These are phyloP conservation scores for Mycothermus thermophilus DNA, from an alignment of 495 filamentous ascomycete genomes.

Conservation along the genomic window DNA sequence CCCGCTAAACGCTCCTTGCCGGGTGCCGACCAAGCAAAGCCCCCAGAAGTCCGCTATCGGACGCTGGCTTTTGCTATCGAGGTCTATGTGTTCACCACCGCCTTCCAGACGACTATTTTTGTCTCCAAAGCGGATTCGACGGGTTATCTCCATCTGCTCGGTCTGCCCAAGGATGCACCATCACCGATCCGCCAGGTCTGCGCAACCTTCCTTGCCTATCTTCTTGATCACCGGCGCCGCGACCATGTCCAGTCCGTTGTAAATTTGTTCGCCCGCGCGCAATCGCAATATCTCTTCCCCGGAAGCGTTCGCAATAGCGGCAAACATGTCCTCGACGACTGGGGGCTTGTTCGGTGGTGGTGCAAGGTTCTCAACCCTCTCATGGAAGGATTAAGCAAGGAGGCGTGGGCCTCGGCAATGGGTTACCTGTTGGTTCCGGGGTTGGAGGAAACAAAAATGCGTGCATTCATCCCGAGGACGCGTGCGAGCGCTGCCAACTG, in stretches of 20 bases:
- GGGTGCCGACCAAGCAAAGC: constrained; percentile 17
- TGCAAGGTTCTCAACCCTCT: constrained; percentile 73
- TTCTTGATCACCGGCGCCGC: constrained; percentile 52
- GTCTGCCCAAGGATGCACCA: constrained; percentile 42
- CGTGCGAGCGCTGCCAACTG: constrained; percentile 33
- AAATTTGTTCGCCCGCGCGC: constrained; percentile 83
- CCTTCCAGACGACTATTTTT: constrained; percentile 72
- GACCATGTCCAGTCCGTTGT: constrained; percentile 62
- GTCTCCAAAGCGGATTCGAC: constrained; percentile 96
- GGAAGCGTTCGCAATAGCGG: constrained; percentile 69
- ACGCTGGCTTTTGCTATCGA: constrained; percentile 40
- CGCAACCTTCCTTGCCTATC: constrained; percentile 58
- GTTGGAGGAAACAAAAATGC: constrained; percentile 61
- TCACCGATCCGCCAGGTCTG: constrained; percentile 63
- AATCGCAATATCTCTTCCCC: constrained; percentile 90
- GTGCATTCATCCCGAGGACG: constrained; percentile 40
- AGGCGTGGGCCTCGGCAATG: constrained; percentile 29
- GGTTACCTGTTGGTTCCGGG: constrained; percentile 84
- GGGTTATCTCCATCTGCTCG: constrained; percentile 60
- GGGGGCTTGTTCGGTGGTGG: constrained; percentile 90
- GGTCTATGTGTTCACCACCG: constrained; percentile 58
- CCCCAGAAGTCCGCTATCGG: constrained; percentile 2
- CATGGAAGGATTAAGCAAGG: constrained; percentile 28
- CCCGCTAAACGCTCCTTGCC: constrained; percentile 15
- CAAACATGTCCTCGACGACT: constrained; percentile 91